phyloP scores from a whole-genome alignment of 225 moss, liverwort and hornwort genomes.

The Polytrichum formosum region DNA sequence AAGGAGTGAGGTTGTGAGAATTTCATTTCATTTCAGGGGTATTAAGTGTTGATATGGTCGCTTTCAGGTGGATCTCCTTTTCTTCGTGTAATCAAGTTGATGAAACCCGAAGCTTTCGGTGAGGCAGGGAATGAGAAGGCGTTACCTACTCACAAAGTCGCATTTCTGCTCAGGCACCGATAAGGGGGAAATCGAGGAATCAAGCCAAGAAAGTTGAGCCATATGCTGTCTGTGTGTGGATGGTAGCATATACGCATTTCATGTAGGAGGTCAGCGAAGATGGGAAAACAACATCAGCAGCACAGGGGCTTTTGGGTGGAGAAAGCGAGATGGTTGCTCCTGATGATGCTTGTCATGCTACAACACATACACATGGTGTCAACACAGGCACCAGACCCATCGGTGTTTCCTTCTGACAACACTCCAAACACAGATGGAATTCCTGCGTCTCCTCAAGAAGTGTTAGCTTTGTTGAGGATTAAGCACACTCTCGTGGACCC shows the following conservation, averaged over 20 bases:
- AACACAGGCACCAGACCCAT: conserved; percentile 6
- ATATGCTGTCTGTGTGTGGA: no score
- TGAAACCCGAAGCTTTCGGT: no score
- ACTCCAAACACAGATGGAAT: conserved; percentile 37
- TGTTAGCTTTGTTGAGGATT: conserved; percentile 32
- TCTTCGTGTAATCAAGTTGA: no score
- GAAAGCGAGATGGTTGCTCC: conserved; percentile 13
- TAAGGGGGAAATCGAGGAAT: no score
- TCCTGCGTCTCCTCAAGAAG: conserved; percentile 43
- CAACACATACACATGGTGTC: conserved; percentile 1
- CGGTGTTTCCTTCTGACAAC: conserved; percentile 7
- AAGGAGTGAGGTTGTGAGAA: no score
- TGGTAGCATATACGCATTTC: neutral
- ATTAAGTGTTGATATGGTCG: no score
- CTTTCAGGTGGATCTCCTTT: no score
- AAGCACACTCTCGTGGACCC: conserved; percentile 34
- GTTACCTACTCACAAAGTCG: no score
- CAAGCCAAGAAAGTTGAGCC: no score
- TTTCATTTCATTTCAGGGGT: no score
- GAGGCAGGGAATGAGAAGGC: no score
- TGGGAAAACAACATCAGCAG: conserved; percentile 6
- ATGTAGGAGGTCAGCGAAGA: conserved; percentile 13
- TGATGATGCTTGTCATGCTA: conserved; percentile 6
- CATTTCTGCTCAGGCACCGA: no score
- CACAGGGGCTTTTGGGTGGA: neutral